These are phyloP conservation scores for Gymnopus androsaceus DNA, from an alignment of 1,284 basidiomycete species.

Conservation along the genomic window DNA sequence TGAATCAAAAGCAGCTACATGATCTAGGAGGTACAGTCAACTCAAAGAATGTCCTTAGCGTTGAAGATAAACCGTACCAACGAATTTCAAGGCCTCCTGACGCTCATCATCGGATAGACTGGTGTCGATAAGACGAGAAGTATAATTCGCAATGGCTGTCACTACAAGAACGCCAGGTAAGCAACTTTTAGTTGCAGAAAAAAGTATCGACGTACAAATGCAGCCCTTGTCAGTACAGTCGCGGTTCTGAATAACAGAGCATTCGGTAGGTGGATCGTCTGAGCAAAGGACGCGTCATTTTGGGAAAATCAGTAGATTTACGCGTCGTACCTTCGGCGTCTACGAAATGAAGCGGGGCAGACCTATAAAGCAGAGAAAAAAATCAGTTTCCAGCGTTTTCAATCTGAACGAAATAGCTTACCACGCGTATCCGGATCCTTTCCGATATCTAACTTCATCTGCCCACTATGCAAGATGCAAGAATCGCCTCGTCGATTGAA, in stretches of 20 bases:
- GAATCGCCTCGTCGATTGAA: background rate
- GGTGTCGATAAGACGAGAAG: slow-evolving; percentile 46
- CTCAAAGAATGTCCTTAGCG: background rate
- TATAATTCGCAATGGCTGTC: slow-evolving; percentile 58
- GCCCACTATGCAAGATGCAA: slow-evolving; percentile 38
- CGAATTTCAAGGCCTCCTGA: slow-evolving; percentile 54
- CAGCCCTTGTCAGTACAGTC: slow-evolving; percentile 45
- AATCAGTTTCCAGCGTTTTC: background rate
- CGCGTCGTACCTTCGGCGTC: slow-evolving; percentile 45
- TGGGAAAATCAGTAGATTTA: background rate
- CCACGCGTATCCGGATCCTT: slow-evolving; percentile 43
- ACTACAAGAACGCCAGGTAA: slow-evolving; percentile 30
- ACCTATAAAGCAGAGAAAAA: slow-evolving; percentile 27
- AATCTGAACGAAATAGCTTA: slow-evolving; percentile 16
- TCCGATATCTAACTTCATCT: slow-evolving; percentile 39
- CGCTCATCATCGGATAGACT: slow-evolving; percentile 41
- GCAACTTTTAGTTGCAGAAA: background rate
- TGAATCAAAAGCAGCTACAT: slow-evolving; percentile 29
- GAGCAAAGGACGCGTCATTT: background rate
- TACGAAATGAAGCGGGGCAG: slow-evolving; percentile 46
- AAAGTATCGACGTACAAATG: slow-evolving; percentile 39
- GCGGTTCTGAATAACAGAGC: slow-evolving; percentile 46
- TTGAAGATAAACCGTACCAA: slow-evolving; percentile 26
- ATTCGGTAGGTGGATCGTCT: slow-evolving; percentile 52
- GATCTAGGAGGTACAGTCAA: slow-evolving; percentile 25